These are phyloP conservation scores for Trypanosoma boissoni DNA, from an alignment of 208 protist genomes.

Conservation along the genomic window DNA sequence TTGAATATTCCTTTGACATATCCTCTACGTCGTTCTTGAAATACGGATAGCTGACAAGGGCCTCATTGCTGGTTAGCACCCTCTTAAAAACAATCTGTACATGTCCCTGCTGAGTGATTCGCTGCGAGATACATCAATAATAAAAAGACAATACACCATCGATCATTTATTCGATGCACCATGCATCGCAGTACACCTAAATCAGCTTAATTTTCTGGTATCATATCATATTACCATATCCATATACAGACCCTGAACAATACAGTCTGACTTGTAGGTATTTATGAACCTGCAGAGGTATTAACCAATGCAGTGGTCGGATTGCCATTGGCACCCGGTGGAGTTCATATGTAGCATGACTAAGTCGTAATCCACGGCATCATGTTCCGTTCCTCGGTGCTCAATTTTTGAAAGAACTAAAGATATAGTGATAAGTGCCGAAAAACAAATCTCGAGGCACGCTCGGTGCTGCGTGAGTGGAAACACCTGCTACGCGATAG, in stretches of 20 bases:
- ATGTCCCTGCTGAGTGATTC: constrained; percentile 31
- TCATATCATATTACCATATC: constrained; percentile 50
- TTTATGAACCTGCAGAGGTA: constrained; percentile 32
- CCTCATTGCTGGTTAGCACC: constrained; percentile 33
- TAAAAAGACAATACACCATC: too few relatives aligned
- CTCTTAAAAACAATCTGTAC: constrained; percentile 38
- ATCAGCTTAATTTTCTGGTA: constrained; percentile 49
- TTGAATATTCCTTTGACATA: constrained; percentile 32
- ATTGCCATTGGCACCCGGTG: constrained; percentile 12
- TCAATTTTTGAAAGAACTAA: constrained; percentile 56
- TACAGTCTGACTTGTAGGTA: constrained; percentile 30
- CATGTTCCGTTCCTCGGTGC: constrained; percentile 29
- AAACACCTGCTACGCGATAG: constrained; percentile 26
- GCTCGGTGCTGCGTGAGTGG: constrained; percentile 13
- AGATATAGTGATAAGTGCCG: constrained; percentile 16
- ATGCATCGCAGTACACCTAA: constrained; percentile 44
- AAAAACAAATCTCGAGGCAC: constrained; percentile 23
- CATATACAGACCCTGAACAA: constrained; percentile 54
- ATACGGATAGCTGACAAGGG: constrained; percentile 50
- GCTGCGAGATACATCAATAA: too few relatives aligned
- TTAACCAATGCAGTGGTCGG: constrained; percentile 21
- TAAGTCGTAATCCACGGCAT: constrained; percentile 36
- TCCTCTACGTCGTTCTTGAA: constrained; percentile 37
- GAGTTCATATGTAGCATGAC: constrained; percentile 48
- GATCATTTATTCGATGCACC: too few relatives aligned